These are phyloP conservation scores for Colletotrichum sp. DNA, from an alignment of 2,329 filamentous ascomycete genomes.

Conservation along the genomic window DNA sequence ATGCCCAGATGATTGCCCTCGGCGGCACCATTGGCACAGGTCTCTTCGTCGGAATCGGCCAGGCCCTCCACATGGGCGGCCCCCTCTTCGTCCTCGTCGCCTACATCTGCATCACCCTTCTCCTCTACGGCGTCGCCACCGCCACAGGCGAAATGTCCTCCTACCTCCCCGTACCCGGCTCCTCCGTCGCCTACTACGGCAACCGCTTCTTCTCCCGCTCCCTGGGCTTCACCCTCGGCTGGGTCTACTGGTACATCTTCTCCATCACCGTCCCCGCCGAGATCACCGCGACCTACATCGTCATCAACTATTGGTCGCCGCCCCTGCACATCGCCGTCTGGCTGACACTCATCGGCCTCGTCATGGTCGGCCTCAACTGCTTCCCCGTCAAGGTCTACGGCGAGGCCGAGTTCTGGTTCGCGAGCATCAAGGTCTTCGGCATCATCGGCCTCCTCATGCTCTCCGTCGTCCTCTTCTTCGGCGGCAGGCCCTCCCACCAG, in stretches of 20 bases:
- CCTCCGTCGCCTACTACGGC: neutral
- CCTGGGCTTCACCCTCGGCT: slow-evolving; percentile 58
- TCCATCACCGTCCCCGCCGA: slow-evolving; percentile 43
- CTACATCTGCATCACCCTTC: neutral
- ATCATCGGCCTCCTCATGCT: slow-evolving; percentile 68
- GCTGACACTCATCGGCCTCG: slow-evolving; percentile 21
- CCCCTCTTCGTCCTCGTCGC: slow-evolving; percentile 26
- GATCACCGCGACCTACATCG: slow-evolving; percentile 21
- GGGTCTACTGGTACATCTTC: slow-evolving; percentile 65
- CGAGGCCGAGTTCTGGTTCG: slow-evolving; percentile 64
- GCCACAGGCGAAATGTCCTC: slow-evolving; percentile 25
- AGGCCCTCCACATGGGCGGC: slow-evolving; percentile 38
- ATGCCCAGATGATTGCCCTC: slow-evolving; percentile 52
- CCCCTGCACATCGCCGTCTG: slow-evolving; percentile 18
- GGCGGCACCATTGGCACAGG: slow-evolving; percentile 52
- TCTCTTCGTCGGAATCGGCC: slow-evolving; percentile 41
- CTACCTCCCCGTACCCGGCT: slow-evolving; percentile 28
- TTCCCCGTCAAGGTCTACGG: slow-evolving; percentile 42
- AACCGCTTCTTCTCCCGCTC: slow-evolving; percentile 57
- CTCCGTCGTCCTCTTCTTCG: slow-evolving; percentile 45
- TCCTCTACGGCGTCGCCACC: slow-evolving; percentile 46
- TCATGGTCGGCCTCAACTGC: slow-evolving; percentile 21
- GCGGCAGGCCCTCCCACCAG: slow-evolving; percentile 22
- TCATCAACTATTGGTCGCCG: slow-evolving; percentile 26
- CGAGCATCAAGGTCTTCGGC: slow-evolving; percentile 56